Evolutionary conservation across 2,329 filamentous ascomycete species (phyloP), one percentile per base, ranked within the genome.

Genomic region (Xylaria sp.): DNA sequence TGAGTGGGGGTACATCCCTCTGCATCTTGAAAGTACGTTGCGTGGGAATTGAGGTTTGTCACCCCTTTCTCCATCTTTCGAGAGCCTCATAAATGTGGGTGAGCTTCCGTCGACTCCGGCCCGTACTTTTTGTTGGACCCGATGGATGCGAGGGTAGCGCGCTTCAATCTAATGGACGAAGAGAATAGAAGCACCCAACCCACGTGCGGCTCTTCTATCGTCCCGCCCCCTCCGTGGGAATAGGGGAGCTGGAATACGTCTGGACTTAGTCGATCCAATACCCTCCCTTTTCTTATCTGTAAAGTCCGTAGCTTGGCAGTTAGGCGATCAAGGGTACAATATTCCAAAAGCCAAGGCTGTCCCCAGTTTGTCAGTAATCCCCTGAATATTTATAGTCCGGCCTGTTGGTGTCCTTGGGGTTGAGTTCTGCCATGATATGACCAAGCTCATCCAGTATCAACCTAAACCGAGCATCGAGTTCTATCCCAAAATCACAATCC

Each of bases 141-240:
- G 46, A 20, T 25, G 18, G 46, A 54, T 51, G 57, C 15, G 31
- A 66, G 51, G 62, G 51, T 46, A 54, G 48, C 57, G 55, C 54
- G 28, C 54, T 48, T 57, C 55, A 39, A 28, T 31, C 52, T 55
- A 41, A 49, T 51, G 46, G 52, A 15, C 43, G 56, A 58, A 59
- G 55, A 62, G 41, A 28, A 54, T 56, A 61, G 57, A 62, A 33
- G 39, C 64, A 65, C 28, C 28, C 48, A 52, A 61, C 49, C 43
- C 39, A 52, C 55, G 69, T 72, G 68, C 70, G 70, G 70, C 70
- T 72, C 70, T 64, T 60, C 39, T 39, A 49, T 18, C 33, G 18
- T 63, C 41, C 23, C 62, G 54, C 48, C 39, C 51, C 51, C 56
- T 36, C 62, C 62, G 60, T 66, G 68, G 13, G 33, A n/a, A 20